Evolutionary conservation across 495 filamentous ascomycete genomes (phyloP), one percentile per base, ranked within the genome.

Genomic region (Talaromyces nanjingensis): DNA sequence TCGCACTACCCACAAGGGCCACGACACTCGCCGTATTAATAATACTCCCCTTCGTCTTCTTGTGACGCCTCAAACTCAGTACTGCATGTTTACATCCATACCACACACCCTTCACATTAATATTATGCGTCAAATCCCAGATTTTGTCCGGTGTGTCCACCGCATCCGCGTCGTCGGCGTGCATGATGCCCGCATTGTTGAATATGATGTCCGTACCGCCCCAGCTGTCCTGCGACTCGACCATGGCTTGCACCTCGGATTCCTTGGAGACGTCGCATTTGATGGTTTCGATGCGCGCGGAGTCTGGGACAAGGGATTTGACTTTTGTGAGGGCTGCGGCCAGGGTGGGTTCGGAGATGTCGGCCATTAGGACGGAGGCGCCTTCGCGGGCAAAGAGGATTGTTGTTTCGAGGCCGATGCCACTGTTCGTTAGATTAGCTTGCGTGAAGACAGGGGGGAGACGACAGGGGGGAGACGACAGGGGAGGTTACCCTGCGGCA

Each of bases 141-240:
- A 98, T 92, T 62, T 84, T 85, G 77, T 97, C 92, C 12, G 90
- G 86, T 1, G 92, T 97, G 63, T 86, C 80, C 64, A 96, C 76
- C 22, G 93, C 91, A 74, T 97, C 92, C 65, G 84, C 89, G 73
- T 98, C 94, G 61, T 89, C 81, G 33, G 83, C 84, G 74, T 97
- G 92, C 94, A 98, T 98, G 72, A 98, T 98, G 18, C 94, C 94
- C 0, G 94, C 94, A 72, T 98, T 98, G 84, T 98, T 98, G 86
- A 97, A 98, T 66, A 98, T 90, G 67, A 97, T 81, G 73, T 98
- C 94, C 0, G 91, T 78, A n/a, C 94, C 94, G 68, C 92, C 93
- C 91, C 91, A 96, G 55, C 77, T 64, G 70, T 97, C 93, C 56
- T 92, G 73, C 2, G 79, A 73, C 62, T 87, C 85, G n/a, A 96